phyloP scores from a whole-genome alignment of 2,329 filamentous ascomycete species.

The Shiraia sp. region DNA sequence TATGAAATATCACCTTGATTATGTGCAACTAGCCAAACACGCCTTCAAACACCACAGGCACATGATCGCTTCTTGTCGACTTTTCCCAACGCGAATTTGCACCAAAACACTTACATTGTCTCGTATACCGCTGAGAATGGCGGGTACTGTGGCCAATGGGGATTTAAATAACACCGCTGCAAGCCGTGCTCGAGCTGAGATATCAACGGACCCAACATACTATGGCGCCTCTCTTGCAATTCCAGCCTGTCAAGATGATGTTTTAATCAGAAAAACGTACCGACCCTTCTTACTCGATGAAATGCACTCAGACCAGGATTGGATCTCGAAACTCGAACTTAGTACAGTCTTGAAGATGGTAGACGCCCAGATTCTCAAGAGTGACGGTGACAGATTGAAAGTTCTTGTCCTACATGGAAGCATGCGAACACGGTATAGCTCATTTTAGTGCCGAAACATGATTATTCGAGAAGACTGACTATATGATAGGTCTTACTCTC shows the following conservation, averaged over 20 bases:
- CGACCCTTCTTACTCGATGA: slow-evolving; percentile 60
- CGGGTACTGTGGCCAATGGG: slow-evolving; percentile 17
- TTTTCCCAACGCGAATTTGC: too few relatives aligned
- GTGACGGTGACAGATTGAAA: slow-evolving; percentile 51
- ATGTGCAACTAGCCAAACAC: too few relatives aligned
- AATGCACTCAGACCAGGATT: slow-evolving; percentile 51
- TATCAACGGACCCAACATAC: slow-evolving; percentile 18
- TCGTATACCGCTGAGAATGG: too few relatives aligned
- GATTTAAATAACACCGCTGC: slow-evolving; percentile 32
- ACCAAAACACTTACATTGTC: too few relatives aligned
- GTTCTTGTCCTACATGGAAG: slow-evolving; percentile 67
- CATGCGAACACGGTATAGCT: slow-evolving; percentile 51
- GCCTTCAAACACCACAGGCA: too few relatives aligned
- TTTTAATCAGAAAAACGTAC: slow-evolving; percentile 53
- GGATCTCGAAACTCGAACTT: slow-evolving; percentile 62
- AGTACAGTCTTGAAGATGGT: slow-evolving; percentile 57
- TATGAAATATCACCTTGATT: too few relatives aligned
- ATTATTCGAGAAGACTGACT: slow-evolving; percentile 5
- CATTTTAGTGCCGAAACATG: neutral
- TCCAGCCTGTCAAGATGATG: slow-evolving; percentile 52
- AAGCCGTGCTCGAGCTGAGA: slow-evolving; percentile 14
- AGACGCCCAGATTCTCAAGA: slow-evolving; percentile 49
- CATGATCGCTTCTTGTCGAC: too few relatives aligned
- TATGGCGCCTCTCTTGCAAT: slow-evolving; percentile 49
- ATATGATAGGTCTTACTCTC: slow-evolving; percentile 60